phyloP scores from a whole-genome alignment of 2,329 filamentous ascomycete species.

The Gnomoniopsis smithogilvyi region DNA sequence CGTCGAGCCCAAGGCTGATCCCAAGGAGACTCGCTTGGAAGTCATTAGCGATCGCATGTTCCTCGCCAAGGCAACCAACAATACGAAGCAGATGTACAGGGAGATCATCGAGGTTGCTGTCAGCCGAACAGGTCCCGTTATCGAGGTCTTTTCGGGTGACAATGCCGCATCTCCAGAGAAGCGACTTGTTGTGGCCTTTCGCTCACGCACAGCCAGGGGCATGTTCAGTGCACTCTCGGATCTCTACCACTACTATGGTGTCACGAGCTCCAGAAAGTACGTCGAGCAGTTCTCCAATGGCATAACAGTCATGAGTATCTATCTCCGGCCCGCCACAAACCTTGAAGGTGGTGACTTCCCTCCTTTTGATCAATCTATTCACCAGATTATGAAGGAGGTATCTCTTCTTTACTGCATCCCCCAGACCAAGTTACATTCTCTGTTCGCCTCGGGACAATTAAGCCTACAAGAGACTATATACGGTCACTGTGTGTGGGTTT shows the following conservation, averaged over 20 bases:
- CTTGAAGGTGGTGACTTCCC: slow-evolving; percentile 57
- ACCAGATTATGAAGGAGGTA: slow-evolving; percentile 98
- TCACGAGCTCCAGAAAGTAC: slow-evolving; percentile 95
- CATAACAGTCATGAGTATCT: slow-evolving; percentile 94
- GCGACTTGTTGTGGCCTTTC: slow-evolving; percentile 90
- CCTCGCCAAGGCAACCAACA: slow-evolving; percentile 90
- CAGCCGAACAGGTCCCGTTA: slow-evolving; percentile 83
- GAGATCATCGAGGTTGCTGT: slow-evolving; percentile 88
- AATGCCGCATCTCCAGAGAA: slow-evolving; percentile 90
- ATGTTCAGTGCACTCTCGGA: slow-evolving; percentile 95
- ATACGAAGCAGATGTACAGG: slow-evolving; percentile 95
- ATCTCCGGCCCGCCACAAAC: slow-evolving; percentile 71
- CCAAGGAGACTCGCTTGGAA: slow-evolving; percentile 83
- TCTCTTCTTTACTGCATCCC: slow-evolving; percentile 97
- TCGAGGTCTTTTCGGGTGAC: slow-evolving; percentile 80
- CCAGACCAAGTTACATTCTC: slow-evolving; percentile 89
- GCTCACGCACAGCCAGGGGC: slow-evolving; percentile 85
- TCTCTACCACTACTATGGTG: slow-evolving; percentile 97
- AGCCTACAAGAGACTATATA: slow-evolving; percentile 97
- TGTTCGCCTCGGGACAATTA: slow-evolving; percentile 82
- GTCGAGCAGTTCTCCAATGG: slow-evolving; percentile 99
- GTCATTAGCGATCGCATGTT: slow-evolving; percentile 92
- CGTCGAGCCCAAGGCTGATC: slow-evolving; percentile 67
- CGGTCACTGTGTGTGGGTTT: slow-evolving; percentile 95
- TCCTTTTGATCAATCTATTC: slow-evolving; percentile 88